Percentiles rank a stretch among this genome's conserved stretches.
Conservation (phyloP, 176 grass and related monocot genomes). For the Oryza glaberrima region DNA sequence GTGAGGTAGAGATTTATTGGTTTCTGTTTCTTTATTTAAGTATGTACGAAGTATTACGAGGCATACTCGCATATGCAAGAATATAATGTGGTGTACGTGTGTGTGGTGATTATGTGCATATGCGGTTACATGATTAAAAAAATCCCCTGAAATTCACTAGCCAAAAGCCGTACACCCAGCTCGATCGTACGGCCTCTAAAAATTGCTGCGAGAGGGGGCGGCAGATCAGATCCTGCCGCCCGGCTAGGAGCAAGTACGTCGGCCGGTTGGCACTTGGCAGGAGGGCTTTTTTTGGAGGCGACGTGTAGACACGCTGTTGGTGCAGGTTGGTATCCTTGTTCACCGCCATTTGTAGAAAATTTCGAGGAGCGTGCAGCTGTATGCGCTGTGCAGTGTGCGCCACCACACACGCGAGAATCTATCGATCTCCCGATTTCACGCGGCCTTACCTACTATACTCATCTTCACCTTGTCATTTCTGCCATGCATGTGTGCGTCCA, state of each 20-base stretch:
- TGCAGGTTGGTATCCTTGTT: not conserved
- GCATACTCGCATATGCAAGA: no score
- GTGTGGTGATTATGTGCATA: no score
- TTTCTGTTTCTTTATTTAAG: no score
- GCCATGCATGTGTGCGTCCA: no score
- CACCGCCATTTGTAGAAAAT: not conserved
- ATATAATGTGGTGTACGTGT: no score
- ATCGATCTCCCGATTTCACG: not conserved
- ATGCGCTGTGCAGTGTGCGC: not conserved
- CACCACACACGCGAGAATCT: not conserved
- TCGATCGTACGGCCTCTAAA: not conserved
- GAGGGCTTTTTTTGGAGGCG: not conserved
- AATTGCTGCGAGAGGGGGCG: no score
- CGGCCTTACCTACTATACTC: not conserved
- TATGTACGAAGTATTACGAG: no score
- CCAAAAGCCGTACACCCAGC: not conserved
- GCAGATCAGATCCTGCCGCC: no score
- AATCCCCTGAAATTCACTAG: not conserved
- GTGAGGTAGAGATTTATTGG: no score
- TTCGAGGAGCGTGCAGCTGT: not conserved
- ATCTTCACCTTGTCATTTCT: no score
- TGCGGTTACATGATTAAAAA: no score
- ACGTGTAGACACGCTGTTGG: not conserved
- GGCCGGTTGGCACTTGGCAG: no score
- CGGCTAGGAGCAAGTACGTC: not conserved